Percentiles rank a stretch among this genome's conserved stretches.
Evolutionary conservation across 2,329 filamentous ascomycete species (phyloP).

Genomic region (Neonectria neomacrospora): DNA sequence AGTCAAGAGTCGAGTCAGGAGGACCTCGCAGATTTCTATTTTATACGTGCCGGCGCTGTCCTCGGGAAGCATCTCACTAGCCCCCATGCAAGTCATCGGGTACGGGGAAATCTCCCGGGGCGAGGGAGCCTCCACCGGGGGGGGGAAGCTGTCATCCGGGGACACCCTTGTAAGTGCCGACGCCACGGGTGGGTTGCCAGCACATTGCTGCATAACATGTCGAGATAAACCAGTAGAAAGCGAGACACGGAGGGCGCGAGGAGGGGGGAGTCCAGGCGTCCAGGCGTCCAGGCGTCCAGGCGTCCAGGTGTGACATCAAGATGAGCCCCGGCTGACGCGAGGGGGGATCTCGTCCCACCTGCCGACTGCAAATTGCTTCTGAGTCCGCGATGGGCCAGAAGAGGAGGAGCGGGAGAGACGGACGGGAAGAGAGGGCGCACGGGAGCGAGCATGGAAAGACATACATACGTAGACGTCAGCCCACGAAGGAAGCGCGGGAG

Average conservation of each 20-base stretch:
- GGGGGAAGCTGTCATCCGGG: slow-evolving; percentile 13
- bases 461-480: not conserved
- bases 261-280: not conserved
- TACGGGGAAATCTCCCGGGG: slow-evolving; percentile 23
- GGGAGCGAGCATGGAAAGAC: not conserved
- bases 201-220: slow-evolving; percentile 13
- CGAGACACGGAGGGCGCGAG: not conserved
- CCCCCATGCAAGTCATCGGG: slow-evolving; percentile 21
- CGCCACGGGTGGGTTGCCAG: slow-evolving; percentile 16
- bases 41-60: slow-evolving; percentile 12
- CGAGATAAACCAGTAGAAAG: not conserved
- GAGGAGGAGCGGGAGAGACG: not conserved
- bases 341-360: not conserved
- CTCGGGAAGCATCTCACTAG: slow-evolving; percentile 14
- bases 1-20: not conserved
- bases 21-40: slow-evolving; percentile 16
- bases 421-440: not conserved
- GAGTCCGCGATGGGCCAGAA: not conserved
- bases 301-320: not conserved
- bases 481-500: not conserved
- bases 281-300: not conserved
- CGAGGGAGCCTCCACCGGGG: slow-evolving; percentile 3
- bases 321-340: not conserved
- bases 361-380: not conserved
- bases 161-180: slow-evolving; percentile 14